Evolutionary conservation across 169 alveolate genomes (phyloP), one percentile per base, ranked within the genome.

Genomic region (Eimeria acervulina): DNA sequence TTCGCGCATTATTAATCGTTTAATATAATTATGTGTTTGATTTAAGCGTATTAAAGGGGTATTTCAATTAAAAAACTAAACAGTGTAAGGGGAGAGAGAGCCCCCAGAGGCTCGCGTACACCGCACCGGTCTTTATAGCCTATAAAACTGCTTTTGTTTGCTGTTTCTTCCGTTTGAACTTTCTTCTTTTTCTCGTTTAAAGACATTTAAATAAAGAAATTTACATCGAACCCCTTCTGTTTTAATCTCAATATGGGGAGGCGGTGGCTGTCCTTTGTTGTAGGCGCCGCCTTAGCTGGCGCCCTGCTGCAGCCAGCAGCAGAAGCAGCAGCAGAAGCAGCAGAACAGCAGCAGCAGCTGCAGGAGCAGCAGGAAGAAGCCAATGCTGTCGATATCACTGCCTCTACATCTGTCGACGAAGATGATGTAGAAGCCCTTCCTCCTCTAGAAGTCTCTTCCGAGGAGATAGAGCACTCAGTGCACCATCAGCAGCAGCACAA

Each of bases 291-390:
- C 81, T n/a, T 28, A 23, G 51, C 44, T 26, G 81, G 17, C 66
- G 26, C 26, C 17, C 19, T 47, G 12, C 55, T 47, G 19, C 55
- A 47, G 5, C 55, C 55, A 47, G 55, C 55, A 47, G 55, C 55
- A 47, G 55, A 5, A 47, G 55, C 55, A 47, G 55, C 55, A 66
- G 44, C 81, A n/a, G 44, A 6, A 55, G 66, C 66, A 55, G 66
- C 66, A 13, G 66, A 55, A 21, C 81, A 10, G 81, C 81, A 70
- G 44, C 81, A 70, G 44, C 81, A 70, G 26, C 81, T 23, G 81
- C 38, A 70, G 81, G 23, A 31, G 36, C 76, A 66, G 40, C 28
- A 26, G 76, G 36, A 66, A 66, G 76, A 4, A 66, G 55, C 76
- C 5, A 15, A 6, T 15, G 7, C 76, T 47, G 19, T 12, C 12